phyloP scores from a whole-genome alignment of 495 filamentous ascomycete species.

The Hyaloscypha hepaticicola region DNA sequence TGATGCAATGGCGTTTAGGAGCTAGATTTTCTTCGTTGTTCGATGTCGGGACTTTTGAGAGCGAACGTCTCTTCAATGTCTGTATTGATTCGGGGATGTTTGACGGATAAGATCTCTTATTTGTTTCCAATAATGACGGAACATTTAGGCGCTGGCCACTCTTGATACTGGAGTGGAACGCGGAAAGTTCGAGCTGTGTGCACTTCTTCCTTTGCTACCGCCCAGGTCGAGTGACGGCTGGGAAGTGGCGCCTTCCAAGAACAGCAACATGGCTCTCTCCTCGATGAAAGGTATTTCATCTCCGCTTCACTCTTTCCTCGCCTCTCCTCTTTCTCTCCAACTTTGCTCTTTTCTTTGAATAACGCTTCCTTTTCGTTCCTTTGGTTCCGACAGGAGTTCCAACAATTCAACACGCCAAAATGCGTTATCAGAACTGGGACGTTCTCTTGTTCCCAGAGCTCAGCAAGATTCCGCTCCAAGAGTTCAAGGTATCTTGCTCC shows the following conservation, averaged over 20 bases:
- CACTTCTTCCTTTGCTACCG: neutral
- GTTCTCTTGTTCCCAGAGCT: slow-evolving; percentile 72
- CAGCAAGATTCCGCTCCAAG: slow-evolving; percentile 69
- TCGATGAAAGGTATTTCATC: neutral
- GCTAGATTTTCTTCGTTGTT: too few species aligned
- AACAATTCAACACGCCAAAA: slow-evolving; percentile 35
- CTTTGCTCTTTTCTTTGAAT: too few species aligned
- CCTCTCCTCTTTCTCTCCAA: neutral
- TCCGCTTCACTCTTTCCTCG: neutral
- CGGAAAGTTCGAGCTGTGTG: too few species aligned
- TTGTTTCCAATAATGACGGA: too few species aligned
- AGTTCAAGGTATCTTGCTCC: slow-evolving; percentile 83
- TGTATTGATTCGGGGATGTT: too few species aligned
- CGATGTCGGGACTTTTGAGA: too few species aligned
- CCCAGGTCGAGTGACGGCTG: neutral
- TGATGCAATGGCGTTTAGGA: too few species aligned
- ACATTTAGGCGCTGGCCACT: neutral
- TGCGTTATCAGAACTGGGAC: slow-evolving; percentile 88
- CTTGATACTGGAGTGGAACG: neutral
- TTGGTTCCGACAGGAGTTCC: too few species aligned
- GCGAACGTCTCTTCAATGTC: too few species aligned
- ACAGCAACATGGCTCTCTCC: neutral
- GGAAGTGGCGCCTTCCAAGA: neutral
- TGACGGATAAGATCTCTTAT: too few species aligned
- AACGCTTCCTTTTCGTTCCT: too few species aligned